Evolutionary conservation across 306 rosid genomes (phyloP), one percentile per base, ranked within the genome.

Genomic region (Vachellia collinsii): DNA sequence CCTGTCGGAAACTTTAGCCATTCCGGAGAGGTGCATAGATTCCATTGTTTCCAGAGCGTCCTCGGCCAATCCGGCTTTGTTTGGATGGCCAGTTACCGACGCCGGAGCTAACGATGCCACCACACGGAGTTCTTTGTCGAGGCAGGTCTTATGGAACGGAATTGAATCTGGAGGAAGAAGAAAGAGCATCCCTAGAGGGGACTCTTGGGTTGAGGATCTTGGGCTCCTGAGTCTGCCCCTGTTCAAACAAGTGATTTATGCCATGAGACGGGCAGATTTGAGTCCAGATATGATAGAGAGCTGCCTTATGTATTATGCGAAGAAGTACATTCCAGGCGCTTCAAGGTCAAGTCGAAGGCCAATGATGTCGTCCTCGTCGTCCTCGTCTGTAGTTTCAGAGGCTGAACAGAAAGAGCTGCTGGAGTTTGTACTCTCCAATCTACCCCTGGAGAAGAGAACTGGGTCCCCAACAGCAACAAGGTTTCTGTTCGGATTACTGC

Each of bases 81-180:
- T 93, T 29, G 97, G 99, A 34, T 96, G 98, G 99, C 99, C 99
- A 7, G 92, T 96, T 23, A 83, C 69, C 11, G 91, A 87, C 70
- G 82, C 43, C 7, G 67, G 68, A 23, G 12, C 59, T n/a, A 79
- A 72, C 25, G 82, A 82, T 14, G 69, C 37, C 13, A 6, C 29
- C 23, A 10, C 51, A 43, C 81, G 81, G 22, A 83, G 82, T 38
- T 75, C 94, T 29, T 77, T 85, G 29, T 82, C 97, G 44, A 91
- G 86, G 80, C 91, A 89, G 88, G 75, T 86, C 65, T 67, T 89
- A 3, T 90, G 97, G 97, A 90, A 93, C n/a, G 97, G 93, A 70
- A 88, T 93, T 53, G 94, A 93, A 43, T 42, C 88, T 0, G 82
- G 88, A 6, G 90, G 91, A 14, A 66, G 92, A 76, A 90, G 91